Percentiles rank a stretch among this genome's conserved stretches.
These are phyloP conservation scores for Globisporangium polare DNA, from an alignment of 352 stramenopile genomes.

Conservation along the genomic window DNA sequence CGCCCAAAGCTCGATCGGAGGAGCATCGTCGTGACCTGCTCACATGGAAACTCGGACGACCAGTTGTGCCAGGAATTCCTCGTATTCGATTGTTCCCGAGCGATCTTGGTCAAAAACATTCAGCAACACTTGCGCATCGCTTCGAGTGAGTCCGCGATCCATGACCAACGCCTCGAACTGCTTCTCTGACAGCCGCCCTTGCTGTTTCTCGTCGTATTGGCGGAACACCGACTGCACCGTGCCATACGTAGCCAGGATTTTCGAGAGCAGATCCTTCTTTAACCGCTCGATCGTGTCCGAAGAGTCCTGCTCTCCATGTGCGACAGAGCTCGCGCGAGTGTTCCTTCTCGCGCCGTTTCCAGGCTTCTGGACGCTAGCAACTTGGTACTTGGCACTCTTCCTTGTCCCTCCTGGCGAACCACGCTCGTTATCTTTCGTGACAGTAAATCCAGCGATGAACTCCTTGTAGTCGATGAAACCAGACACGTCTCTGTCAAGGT, in stretches of 20 bases:
- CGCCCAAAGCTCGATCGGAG: neutral
- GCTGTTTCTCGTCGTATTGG: constrained; percentile 41
- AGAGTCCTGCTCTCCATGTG: neutral
- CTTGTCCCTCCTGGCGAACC: constrained; percentile 5
- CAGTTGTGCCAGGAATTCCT: constrained; percentile 49
- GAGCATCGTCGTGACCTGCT: neutral
- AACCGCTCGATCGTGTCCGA: constrained; percentile 25
- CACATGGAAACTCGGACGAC: constrained; percentile 20
- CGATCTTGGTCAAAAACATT: constrained; percentile 39
- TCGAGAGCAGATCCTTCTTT: constrained; percentile 43
- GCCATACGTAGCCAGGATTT: constrained; percentile 34
- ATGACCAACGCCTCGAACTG: constrained; percentile 47
- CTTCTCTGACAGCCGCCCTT: constrained; percentile 27
- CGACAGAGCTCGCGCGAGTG: neutral
- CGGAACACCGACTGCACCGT: constrained; percentile 51
- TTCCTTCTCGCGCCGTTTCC: constrained; percentile 9
- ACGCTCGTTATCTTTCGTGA: constrained; percentile 24
- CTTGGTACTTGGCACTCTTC: constrained; percentile 20
- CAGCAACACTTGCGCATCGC: constrained; percentile 29
- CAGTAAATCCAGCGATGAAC: constrained; percentile 49
- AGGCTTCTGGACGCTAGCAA: constrained; percentile 11
- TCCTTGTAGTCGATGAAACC: constrained; percentile 75
- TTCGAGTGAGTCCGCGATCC: constrained; percentile 28
- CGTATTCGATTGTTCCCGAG: constrained; percentile 52
- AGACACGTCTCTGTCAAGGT: constrained; percentile 57